A percentile compares a stretch with the other conserved stretches of the same genome.
These are phyloP conservation scores for Inonotus hispidus DNA, from an alignment of 1,284 basidiomycete species.

Conservation along the genomic window DNA sequence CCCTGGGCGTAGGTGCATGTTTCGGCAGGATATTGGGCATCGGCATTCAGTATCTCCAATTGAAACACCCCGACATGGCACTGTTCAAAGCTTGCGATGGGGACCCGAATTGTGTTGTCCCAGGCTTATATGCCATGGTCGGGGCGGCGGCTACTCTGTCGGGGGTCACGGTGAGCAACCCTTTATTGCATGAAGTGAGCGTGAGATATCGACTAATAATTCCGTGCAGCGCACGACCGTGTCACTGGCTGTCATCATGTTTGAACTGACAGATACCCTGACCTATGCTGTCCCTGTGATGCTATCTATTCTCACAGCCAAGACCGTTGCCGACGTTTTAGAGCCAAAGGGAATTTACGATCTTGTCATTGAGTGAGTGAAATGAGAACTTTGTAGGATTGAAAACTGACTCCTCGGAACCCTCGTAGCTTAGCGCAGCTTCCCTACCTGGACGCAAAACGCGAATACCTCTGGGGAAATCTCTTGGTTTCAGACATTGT, in stretches of 20 bases:
- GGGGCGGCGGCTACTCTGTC: conserved; percentile 86
- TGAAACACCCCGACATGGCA: conserved; percentile 52
- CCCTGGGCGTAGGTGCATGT: conserved; percentile 95
- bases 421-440: conserved; percentile 57
- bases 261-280: conserved; percentile 91
- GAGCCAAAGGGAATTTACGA: conserved; percentile 96
- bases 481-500: conserved; percentile 74
- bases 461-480: conserved; percentile 82
- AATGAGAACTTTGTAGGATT: not conserved
- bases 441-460: conserved; percentile 88
- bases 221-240: conserved; percentile 70
- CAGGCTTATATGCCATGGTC: conserved; percentile 89
- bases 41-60: conserved; percentile 74
- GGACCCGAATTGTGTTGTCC: conserved; percentile 68
- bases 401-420: not conserved
- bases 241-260: conserved; percentile 89
- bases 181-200: not conserved
- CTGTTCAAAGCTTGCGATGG: conserved; percentile 66
- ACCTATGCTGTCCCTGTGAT: conserved; percentile 96
- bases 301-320: conserved; percentile 86
- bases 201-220: not conserved
- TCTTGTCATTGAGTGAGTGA: conserved; percentile 80
- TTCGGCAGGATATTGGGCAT: conserved; percentile 89
- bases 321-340: conserved; percentile 88
- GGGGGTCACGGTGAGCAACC: conserved; percentile 69